Base-by-base conservation (phyloP, 1,284 basidiomycete species). In the Ustilago crameri region DNA sequence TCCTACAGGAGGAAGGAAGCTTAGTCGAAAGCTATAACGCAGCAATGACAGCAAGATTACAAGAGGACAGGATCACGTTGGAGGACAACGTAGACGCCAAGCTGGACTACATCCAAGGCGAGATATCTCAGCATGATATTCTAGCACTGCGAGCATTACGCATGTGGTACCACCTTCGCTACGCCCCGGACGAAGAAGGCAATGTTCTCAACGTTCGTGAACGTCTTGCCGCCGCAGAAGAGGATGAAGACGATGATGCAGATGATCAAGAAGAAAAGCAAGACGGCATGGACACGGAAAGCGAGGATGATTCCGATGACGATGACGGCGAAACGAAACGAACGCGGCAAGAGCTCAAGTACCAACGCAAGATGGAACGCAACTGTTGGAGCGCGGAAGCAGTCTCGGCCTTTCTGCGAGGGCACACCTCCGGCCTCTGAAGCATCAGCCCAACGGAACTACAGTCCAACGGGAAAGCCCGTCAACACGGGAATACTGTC, bases 101-200 rank as follows among this genome's bases (percentile, higher is more conserved):
- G 46, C 24, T 65, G 35, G 51, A 65, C 5, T 41, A 30, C 18
- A 59, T 76, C 14, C 49, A 65, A 17, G 58, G 52, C 24, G 66
- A 78, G 20, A 70, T 68, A 7, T 37, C 56, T 8, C 63, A 57
- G 48, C 76, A 78, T 45, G 74, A 78, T 26, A 69, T 56, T 10
- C 42, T 71, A 26, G 61, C 74, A 12, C 38, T 78, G 14, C 44
- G 63, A 24, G 65, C 74, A 23, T 46, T 76, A 20, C 65, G 76
- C 2, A 61, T 65, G 8, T 78, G 74, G 74, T 76, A 76, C 27
- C 76, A 78, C 43, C 38, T 73, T 8, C 58, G 73, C 15, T 53
- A 76, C 30, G 76, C 74, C 27, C 71, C 76, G 1, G 74, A 76
- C 42, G 65, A 66, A 22, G 74, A 74, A 30, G 76, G 76, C 37